Base-by-base conservation (phyloP, 345 rosid genomes). In the Clarkia xantiana region DNA sequence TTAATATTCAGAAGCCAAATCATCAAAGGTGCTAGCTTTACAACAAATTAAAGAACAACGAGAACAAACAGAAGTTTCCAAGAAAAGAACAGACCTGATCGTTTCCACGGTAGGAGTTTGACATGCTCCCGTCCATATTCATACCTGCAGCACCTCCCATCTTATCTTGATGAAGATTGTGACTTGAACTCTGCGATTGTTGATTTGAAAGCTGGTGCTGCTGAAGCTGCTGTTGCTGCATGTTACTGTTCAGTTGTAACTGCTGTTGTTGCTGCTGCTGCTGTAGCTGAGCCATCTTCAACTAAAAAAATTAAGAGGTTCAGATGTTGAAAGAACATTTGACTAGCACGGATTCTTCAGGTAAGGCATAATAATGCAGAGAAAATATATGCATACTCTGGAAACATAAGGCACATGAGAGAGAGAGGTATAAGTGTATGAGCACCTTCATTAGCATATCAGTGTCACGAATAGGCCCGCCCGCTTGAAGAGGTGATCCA, bases 61-160 rank as follows among this genome's bases (percentile, higher is more conserved):
- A 15, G 22, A 16, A 11, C 14, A 46, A 13, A 46, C 23, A 46
- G 14, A 17, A 46, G 17, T 19, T 43, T 41, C 51, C 49, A 18
- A 45, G n/a, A 55, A 61, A 62, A 57, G 53, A 58, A 63, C 78
- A 66, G 61, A 90, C 98, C 98, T 91, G 98, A 56, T 91, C 98
- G 58, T 74, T 91, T 74, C 91, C 96, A 59, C 89, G 79, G 67
- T 81, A 86, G 11, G 96, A 79, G 67, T 91, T 91, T 39, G 98
- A 81, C 71, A 86, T 71, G 79, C 74, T 73, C 44, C 91, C 89
- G 72, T 90, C 97, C 61, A 79, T 63, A 3, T 73, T 63, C 41
- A 79, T 78, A 64, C 83, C 77, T 45, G 82, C 84, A 42, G 72
- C 60, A 40, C 82, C 78, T 29, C 94, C 94, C 73, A 81, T 54